Evolutionary conservation across 495 filamentous ascomycete genomes (phyloP), one percentile per base, ranked within the genome.

Genomic region (Staphylotrichum tortipilum): DNA sequence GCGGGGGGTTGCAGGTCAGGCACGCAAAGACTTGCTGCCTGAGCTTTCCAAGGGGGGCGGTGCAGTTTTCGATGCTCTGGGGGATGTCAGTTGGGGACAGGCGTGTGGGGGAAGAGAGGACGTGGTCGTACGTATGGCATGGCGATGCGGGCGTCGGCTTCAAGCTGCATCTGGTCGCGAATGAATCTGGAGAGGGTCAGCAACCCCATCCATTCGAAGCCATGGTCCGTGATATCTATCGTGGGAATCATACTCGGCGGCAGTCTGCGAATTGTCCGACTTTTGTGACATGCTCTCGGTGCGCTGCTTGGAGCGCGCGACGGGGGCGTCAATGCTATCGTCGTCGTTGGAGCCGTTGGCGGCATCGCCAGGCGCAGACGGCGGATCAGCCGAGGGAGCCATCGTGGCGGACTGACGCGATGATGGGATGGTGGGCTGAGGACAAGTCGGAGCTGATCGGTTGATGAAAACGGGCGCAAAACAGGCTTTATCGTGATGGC

Each of bases 131-230:
- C 86, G 68, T 94, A 99, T 54, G 94, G 94, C 24, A 99, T 78
- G 52, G 83, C 81, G 72, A 97, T 91, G 44, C 92, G 88, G 33
- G 92, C 92, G 68, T 99, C 92, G 18, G 83, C 84, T 69, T 99
- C 92, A 47, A 99, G 82, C 46, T 81, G 81, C 51, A 95, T 84
- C 59, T 99, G 92, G 47, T 80, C 83, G 54, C 86, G 79, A 59
- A 97, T 90, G 66, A 89, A 98, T 35, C 86, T 91, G 49, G 18
- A 22, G 17, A 47, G 26, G n/a, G 44, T 0, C 41, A 39, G 23
- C 22, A 12, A 42, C 10, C 24, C 36, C 19, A 42, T 24, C 23
- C 6, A 45, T 44, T 17, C 41, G 7, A 8, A n/a, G n/a, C n/a
- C 4, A 38, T 24, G 26, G 26, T 28, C 2, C 10, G 6, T 28